Conservation (phyloP, 768 basidiomycete species). For the Trametes meyenii region DNA sequence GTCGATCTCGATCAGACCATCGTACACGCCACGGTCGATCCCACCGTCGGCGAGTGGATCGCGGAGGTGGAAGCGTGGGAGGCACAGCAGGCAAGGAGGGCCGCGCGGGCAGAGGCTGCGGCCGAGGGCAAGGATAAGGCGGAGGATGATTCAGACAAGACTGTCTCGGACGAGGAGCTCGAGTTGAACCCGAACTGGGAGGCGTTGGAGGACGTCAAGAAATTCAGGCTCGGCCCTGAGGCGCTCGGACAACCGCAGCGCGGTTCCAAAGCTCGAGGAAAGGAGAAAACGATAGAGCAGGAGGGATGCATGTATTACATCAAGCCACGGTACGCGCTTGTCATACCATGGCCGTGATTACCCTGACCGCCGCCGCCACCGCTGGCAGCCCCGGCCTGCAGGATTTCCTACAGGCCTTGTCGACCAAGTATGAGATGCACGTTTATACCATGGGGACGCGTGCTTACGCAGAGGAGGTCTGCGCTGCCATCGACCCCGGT, state of each 20-base stretch:
- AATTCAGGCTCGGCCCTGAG: constrained; percentile 88
- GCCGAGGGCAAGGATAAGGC: constrained; percentile 28
- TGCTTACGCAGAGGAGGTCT: constrained; percentile 94
- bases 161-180: constrained; percentile 33
- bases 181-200: constrained; percentile 92
- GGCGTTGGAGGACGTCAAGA: constrained; percentile 86
- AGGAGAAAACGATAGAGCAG: constrained; percentile 64
- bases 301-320: constrained; percentile 96
- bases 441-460: constrained; percentile 99
- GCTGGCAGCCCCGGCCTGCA: constrained; percentile 73
- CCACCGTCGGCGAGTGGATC: constrained; percentile 98
- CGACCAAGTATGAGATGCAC: constrained; percentile 94
- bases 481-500: constrained; percentile 90
- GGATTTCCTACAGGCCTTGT: constrained; percentile 72
- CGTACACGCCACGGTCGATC: constrained; percentile 97
- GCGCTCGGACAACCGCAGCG: constrained; percentile 50
- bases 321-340: constrained; percentile 82
- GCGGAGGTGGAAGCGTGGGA: constrained; percentile 84
- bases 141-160: constrained; percentile 39
- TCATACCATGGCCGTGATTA: not conserved
- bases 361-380: not conserved
- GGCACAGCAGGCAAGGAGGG: constrained; percentile 50
- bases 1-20: constrained; percentile 99
- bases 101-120: constrained; percentile 30
- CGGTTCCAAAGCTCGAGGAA: constrained; percentile 55